Base-by-base conservation (phyloP, 2,329 filamentous ascomycete species). In the Plenodomus biglobosus region DNA sequence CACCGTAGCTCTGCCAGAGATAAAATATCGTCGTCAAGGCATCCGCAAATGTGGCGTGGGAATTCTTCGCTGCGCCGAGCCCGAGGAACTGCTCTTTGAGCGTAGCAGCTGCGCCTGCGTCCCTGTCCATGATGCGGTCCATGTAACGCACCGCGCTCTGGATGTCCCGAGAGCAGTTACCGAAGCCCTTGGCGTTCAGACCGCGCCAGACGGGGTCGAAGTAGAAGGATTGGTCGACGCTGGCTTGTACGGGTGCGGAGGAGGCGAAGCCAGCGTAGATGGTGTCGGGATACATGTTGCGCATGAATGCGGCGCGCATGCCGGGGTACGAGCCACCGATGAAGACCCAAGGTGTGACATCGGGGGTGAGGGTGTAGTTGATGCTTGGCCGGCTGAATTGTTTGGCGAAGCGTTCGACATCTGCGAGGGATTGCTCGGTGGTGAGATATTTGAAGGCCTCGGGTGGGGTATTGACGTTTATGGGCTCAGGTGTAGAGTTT, bases 51-150 rank as follows among this genome's bases (percentile, higher is more conserved):
- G 72, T 76, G 0, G 69, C 73, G 44, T 80, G 76, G 17, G 62
- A 71, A 56, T 78, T 80, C 1, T 68, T 65, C 3, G 73, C 76
- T 0, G 74, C 76, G 0, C 73, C 77, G 2, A 66, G 56, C 8
- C 78, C 78, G 13, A 81, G 71, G 59, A 81, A 80, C 4, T 71
- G 55, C 46, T 73, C 62, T 53, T 81, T 82, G 34, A 81, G 70
- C 0, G 63, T 59, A 0, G 70, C 71, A 1, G 76, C 64, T 1
- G 66, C 62, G 0, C 56, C 55, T 2, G 61, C 59, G 6, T 68
- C 64, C 1, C 44, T 54, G 4, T 69, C 69, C 11, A 81, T 65
- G 22, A 77, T 66, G 8, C 61, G 59, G 54, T 82, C 80, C 38
- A 82, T 77, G 53, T 78, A 78, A 20, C 65, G 52, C 32, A 80